Evolutionary conservation across 257 asterid species (phyloP), one percentile per base, ranked within the genome.

Genomic region (Capsicum rhomboideum): DNA sequence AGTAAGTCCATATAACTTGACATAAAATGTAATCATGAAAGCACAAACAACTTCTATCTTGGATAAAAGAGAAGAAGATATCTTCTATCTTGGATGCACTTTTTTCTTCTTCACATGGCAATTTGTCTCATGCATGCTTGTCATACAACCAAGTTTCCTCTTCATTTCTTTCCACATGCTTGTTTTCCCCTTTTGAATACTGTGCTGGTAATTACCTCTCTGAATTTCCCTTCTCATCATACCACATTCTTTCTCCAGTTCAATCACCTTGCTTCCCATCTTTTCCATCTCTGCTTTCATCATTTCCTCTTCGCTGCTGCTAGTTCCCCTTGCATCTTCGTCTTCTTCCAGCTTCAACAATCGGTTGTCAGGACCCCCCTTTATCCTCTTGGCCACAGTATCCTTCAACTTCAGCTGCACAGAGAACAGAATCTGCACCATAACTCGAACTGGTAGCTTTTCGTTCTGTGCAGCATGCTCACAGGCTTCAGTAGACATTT

Each of bases 81-180:
- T 61, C 55, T 6, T 80, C 84, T 82, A 91, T 84, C 85, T 89
- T 6, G 91, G 90, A 50, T 93, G 91, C 78, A 93, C 89, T 84
- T 90, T 93, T 83, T 88, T 91, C 94, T 90, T 93, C 91, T 91
- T 92, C 2, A 89, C 91, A 79, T 90, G 96, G 64, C 98, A 94
- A 69, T 92, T 84, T 26, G 89, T 82, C 5, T 93, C 95, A 85
- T 87, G 86, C 40, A 71, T 79, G 63, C 78, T 87, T 4, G 92
- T 86, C 18, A 54, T 83, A 63, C 99, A 96, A 50, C 97, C 96
- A 12, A 97, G 84, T 75, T 93, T 97, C 90, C 99, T 93, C 94
- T 93, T 94, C 98, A 94, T 86, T 85, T 93, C 93, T 40, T 87
- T 92, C 99, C 99, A 96, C 89, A 93, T 29, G 46, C 92, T 91